Base-by-base conservation (phyloP, 129 eudicot species). In the Flaveria linearis region DNA sequence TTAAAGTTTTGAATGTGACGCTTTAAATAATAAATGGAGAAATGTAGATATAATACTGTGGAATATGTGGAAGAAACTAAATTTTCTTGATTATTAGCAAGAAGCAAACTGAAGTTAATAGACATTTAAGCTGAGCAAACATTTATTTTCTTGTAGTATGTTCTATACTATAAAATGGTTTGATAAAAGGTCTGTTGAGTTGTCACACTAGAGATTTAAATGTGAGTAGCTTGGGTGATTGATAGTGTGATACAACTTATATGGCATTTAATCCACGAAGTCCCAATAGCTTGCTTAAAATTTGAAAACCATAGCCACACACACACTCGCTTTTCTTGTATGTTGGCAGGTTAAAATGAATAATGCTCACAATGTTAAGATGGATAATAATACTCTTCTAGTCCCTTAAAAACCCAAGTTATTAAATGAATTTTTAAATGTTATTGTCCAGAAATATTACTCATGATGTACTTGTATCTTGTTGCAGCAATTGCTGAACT, bases 401-500 rank as follows among this genome's bases (percentile, higher is more conserved):
- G 45, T 68, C 56, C 61, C 46, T 60, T 2, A 77, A 56, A 62
- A 62, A 12, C 49, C 16, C 52, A 57, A 69, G 70, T 58, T 58
- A 56, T 26, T 56, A 45, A 23, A 16, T 9, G 43, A 69, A 58
- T 0, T 9, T 9, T 52, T 41, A 10, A 36, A 22, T 53, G 60
- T 55, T 68, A 23, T 68, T 69, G 23, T 47, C 46, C 72, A 30
- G 41, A 26, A 23, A 1, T 41, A 58, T 30, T 68, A 45, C 70
- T 78, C 30, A 47, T 79, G 33, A 63, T 63, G 69, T 63, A 14
- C 11, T 30, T 36, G 28, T 39, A 30, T 56, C 78, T 71, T 41
- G 6, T 84, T 79, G 87, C 96, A 92, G 98, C 98, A 13, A 92
- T 92, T 61, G 98, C 98, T 30, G 98, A 92, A 91, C 90, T 92